phyloP scores from a whole-genome alignment of 2,329 filamentous ascomycete species.

The Sporothrix brasiliensis region DNA sequence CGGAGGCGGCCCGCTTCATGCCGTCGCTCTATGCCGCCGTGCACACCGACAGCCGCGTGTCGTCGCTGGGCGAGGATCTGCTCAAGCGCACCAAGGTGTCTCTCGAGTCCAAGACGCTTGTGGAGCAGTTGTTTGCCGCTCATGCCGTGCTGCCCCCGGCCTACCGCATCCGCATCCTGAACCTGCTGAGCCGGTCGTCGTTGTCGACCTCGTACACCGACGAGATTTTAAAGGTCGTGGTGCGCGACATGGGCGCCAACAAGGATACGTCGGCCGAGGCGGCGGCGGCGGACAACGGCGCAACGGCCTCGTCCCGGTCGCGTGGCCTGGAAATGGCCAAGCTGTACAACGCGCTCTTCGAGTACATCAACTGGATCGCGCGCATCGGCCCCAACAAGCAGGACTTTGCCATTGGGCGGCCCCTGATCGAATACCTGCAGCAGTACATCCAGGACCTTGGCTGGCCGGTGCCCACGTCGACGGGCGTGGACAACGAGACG shows the following conservation, averaged over 20 bases:
- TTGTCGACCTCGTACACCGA: constrained; percentile 70
- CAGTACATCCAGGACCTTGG: constrained; percentile 78
- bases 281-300: constrained; percentile 31
- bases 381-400: constrained; percentile 63
- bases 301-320: constrained; percentile 40
- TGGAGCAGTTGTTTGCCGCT: constrained; percentile 69
- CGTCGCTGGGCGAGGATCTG: constrained; percentile 84
- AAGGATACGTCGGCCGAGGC: constrained; percentile 28
- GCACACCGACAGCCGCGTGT: constrained; percentile 77
- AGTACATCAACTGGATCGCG: constrained; percentile 85
- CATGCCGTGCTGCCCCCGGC: constrained; percentile 74
- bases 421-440: constrained; percentile 68
- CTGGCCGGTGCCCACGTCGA: constrained; percentile 70
- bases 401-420: constrained; percentile 54
- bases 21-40: constrained; percentile 82
- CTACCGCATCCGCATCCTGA: constrained; percentile 76
- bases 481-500: constrained; percentile 58
- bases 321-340: constrained; percentile 75
- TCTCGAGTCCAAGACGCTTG: constrained; percentile 67
- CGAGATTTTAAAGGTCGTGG: constrained; percentile 71
- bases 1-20: constrained; percentile 78
- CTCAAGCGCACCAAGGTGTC: constrained; percentile 77
- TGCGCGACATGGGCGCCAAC: constrained; percentile 55
- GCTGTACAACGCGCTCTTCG: constrained; percentile 79
- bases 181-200: constrained; percentile 74